Conservation (phyloP, 768 basidiomycete genomes). For the Coprinellus aureogranulatus region DNA sequence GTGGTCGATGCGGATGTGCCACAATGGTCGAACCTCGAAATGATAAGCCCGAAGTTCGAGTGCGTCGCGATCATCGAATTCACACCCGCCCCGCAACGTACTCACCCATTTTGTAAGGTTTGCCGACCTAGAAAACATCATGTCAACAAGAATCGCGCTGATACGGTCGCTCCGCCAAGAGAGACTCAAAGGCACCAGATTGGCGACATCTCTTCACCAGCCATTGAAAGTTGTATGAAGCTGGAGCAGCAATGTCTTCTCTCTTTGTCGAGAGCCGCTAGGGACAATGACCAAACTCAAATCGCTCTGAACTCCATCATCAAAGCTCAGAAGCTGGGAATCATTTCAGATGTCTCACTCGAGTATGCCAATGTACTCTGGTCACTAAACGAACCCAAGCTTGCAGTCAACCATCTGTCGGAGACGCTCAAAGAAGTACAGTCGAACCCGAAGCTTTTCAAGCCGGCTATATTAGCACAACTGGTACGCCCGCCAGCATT, state of each 20-base stretch:
- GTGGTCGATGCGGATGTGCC: constrained; percentile 21
- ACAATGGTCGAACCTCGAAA: constrained; percentile 42
- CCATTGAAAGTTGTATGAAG: constrained; percentile 47
- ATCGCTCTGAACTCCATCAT: constrained; percentile 84
- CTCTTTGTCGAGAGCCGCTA: constrained; percentile 69
- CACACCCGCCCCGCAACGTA: neutral
- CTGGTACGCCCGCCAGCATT: constrained; percentile 46
- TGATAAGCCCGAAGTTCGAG: constrained; percentile 63
- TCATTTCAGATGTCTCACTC: constrained; percentile 55
- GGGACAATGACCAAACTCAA: constrained; percentile 65
- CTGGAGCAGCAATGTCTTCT: constrained; percentile 73
- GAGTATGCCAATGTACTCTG: constrained; percentile 92
- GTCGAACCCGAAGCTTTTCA: constrained; percentile 13
- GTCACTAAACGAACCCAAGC: constrained; percentile 78
- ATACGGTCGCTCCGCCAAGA: constrained; percentile 65
- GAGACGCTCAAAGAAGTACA: constrained; percentile 20
- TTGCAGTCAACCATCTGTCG: constrained; percentile 75
- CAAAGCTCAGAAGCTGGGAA: constrained; percentile 65
- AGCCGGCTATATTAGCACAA: constrained; percentile 52
- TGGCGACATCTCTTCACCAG: constrained; percentile 62
- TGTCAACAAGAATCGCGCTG: constrained; percentile 81
- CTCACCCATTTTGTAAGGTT: constrained; percentile 50
- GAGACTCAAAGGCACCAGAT: constrained; percentile 71
- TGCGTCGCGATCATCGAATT: constrained; percentile 35
- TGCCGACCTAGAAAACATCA: constrained; percentile 66